A percentile compares a stretch with the other conserved stretches of the same genome.
These are phyloP conservation scores for Sporothrix schenckii DNA, from an alignment of 2,329 filamentous ascomycete genomes.

Conservation along the genomic window DNA sequence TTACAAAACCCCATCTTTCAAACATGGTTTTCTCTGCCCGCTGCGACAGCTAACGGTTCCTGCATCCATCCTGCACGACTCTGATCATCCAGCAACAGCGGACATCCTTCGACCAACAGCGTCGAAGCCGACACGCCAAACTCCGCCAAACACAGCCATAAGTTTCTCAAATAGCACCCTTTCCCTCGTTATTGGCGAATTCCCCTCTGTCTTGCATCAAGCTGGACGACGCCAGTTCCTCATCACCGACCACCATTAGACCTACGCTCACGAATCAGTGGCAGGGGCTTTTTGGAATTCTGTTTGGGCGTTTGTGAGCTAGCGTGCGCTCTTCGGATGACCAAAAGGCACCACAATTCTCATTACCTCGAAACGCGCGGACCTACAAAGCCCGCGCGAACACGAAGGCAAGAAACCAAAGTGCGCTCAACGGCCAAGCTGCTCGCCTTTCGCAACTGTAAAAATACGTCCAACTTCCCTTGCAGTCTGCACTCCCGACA, in stretches of 20 bases:
- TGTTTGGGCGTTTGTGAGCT: neutral
- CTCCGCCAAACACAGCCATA: neutral
- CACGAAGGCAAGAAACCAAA: neutral
- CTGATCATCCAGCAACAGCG: slow-evolving; percentile 8
- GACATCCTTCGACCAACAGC: neutral
- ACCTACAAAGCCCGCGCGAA: neutral
- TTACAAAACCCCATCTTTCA: slow-evolving; percentile 27
- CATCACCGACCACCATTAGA: neutral
- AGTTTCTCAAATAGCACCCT: neutral
- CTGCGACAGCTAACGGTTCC: neutral
- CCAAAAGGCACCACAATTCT: neutral
- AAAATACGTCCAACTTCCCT: too few species aligned
- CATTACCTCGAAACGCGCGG: neutral
- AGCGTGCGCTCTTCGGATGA: neutral
- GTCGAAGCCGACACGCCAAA: neutral
- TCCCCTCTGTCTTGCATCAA: neutral
- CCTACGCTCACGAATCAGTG: neutral
- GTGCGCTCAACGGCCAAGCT: neutral
- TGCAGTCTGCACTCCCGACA: neutral
- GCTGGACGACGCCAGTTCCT: neutral
- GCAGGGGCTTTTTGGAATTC: neutral
- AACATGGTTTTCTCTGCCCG: neutral
- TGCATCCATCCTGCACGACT: slow-evolving; percentile 18
- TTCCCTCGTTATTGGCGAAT: neutral
- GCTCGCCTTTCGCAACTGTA: neutral